Evolutionary conservation across 139 green algal species (phyloP), one percentile per base, ranked within the genome.

Genomic region (Chlorella ohadii): DNA sequence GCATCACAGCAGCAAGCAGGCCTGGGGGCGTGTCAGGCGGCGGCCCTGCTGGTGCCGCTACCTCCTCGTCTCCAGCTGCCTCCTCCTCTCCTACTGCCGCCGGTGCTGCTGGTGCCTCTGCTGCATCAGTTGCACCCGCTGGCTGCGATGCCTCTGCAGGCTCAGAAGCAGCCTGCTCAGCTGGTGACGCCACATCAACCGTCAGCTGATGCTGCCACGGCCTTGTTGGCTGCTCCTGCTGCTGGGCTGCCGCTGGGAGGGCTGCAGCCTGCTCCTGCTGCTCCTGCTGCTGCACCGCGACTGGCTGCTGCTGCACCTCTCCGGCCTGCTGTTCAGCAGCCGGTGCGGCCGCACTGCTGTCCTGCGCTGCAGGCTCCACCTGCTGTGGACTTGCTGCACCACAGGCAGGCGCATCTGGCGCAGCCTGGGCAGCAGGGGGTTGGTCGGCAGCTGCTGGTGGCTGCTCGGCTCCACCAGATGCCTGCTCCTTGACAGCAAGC

Each of bases 1-100:
- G 47, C 56, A 85, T 79, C 25, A 85, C 80, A 33, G 80, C 80
- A 4, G 80, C 80, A 33, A 85, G 70, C 67, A 85, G 56, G 56
- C 80, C 36, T 2, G 80, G 68, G 1, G 80, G 80, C 5, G 80
- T 85, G 79, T 47, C 51, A 11, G 79, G 78, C 9, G 44, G 51
- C 51, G 39, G 31, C 17, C 13, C 70, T 33, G 38, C 38, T 77
- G 68, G 19, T 31, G 27, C 41, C 41, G 36, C 39, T 22, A 25
- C 27, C 28, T 44, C 39, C 72, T 78, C 11, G 16, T 44, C 27
- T 25, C 38, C 72, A 38, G 41, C 25, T 34, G 27, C 16, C 15
- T 44, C 72, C 44, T 65, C n/a, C 12, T 59, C 11, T 4, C 9
- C 25, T n/a, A n/a, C n/a, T n/a, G n/a, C n/a, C n/a, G n/a, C n/a